These are phyloP conservation scores for Halophytophthora polymorphica DNA, from an alignment of 352 stramenopile species.

Conservation along the genomic window DNA sequence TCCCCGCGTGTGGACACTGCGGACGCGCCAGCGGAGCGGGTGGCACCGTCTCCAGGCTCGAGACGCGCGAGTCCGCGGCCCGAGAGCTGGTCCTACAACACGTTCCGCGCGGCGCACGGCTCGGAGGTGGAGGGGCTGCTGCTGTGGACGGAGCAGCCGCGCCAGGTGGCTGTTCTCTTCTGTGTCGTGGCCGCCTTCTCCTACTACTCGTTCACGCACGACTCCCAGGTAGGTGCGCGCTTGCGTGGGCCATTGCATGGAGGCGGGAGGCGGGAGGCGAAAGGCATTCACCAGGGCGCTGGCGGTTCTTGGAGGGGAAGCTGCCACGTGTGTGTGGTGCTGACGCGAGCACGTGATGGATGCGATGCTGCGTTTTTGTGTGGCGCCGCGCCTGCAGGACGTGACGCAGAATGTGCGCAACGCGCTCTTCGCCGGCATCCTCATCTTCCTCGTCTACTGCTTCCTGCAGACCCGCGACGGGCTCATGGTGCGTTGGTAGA, in stretches of 20 bases:
- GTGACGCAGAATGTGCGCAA: constrained; percentile 62
- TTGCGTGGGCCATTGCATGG: no score
- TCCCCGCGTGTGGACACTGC: constrained; percentile 5
- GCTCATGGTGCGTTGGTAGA: constrained; percentile 59
- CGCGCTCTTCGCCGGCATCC: constrained; percentile 52
- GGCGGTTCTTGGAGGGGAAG: no score
- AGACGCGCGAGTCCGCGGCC: constrained; percentile 18
- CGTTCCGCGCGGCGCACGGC: constrained; percentile 57
- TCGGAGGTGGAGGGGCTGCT: constrained; percentile 62
- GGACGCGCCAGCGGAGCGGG: neutral
- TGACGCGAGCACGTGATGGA: no score
- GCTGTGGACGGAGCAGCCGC: constrained; percentile 76
- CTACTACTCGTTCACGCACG: constrained; percentile 82
- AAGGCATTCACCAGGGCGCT: no score
- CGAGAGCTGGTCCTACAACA: constrained; percentile 42
- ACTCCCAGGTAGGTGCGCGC: constrained; percentile 50
- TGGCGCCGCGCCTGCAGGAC: constrained; percentile 26
- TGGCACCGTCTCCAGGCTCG: constrained; percentile 1
- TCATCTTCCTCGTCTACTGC: constrained; percentile 85
- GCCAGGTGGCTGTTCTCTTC: constrained; percentile 70
- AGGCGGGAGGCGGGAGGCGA: no score
- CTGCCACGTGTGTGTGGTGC: constrained; percentile 3
- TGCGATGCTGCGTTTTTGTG: neutral
- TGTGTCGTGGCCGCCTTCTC: constrained; percentile 57
- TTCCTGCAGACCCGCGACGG: constrained; percentile 80